phyloP scores from a whole-genome alignment of 441 rosid species.

The Lagerstroemia fauriei region DNA sequence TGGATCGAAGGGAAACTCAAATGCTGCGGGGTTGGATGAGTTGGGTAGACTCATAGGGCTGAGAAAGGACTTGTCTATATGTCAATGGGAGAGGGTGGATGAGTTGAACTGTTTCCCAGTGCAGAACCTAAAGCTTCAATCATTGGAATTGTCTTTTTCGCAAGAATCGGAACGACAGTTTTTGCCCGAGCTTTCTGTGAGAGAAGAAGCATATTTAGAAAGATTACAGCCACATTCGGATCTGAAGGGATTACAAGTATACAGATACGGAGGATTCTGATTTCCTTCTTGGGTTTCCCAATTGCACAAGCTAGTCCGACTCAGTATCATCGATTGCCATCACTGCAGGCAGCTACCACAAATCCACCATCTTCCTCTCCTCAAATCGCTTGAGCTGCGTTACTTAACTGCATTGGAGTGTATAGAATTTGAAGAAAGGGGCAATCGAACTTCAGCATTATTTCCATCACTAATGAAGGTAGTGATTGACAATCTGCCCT shows the following conservation, averaged over 20 bases:
- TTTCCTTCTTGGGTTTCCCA: conserved; percentile 15
- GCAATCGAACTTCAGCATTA: not conserved
- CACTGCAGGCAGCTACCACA: not conserved
- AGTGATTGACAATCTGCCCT: not conserved
- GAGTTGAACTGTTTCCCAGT: too few relatives aligned
- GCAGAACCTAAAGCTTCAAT: too few relatives aligned
- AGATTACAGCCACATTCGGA: conserved; percentile 18
- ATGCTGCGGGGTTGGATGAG: too few relatives aligned
- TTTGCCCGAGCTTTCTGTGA: too few relatives aligned
- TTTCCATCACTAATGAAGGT: not conserved
- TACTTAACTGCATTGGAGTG: not conserved
- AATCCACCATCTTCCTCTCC: not conserved
- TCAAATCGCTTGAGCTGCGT: not conserved
- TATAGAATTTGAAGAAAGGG: not conserved
- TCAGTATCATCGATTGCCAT: not conserved
- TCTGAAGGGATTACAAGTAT: not conserved
- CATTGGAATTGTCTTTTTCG: too few relatives aligned
- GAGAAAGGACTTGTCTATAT: too few relatives aligned
- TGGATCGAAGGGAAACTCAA: too few relatives aligned
- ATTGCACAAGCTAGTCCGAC: not conserved
- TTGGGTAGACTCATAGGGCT: too few relatives aligned
- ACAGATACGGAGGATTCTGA: not conserved
- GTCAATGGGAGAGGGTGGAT: too few relatives aligned
- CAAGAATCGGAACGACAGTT: too few relatives aligned
- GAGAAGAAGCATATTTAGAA: conserved; percentile 6